Percentiles rank a stretch among this genome's conserved stretches.
These are phyloP conservation scores for Ceratobasidium sp. DNA, from an alignment of 1,284 basidiomycete genomes.

Conservation along the genomic window DNA sequence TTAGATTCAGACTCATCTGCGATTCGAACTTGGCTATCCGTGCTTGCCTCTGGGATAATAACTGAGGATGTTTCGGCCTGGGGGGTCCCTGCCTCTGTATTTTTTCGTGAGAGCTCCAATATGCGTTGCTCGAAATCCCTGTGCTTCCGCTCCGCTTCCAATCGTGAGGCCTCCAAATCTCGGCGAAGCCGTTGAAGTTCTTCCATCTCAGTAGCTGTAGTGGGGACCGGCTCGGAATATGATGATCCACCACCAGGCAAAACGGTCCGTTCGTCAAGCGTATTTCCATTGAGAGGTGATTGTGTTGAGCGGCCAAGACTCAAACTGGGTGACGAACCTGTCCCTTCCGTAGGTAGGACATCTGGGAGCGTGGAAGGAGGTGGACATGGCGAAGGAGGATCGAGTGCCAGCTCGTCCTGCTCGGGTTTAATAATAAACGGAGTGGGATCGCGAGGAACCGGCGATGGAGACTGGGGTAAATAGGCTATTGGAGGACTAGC, in stretches of 20 bases:
- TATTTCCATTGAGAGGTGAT: too few species aligned
- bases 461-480: conserved; percentile 4
- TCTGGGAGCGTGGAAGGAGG: not conserved
- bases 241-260: not conserved
- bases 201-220: not conserved
- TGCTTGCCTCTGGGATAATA: too few species aligned
- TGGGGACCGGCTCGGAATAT: not conserved
- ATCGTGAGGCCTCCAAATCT: conserved; percentile 28
- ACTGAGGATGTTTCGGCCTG: not conserved
- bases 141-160: conserved; percentile 36
- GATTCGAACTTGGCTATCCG: not conserved
- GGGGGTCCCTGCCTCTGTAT: not conserved
- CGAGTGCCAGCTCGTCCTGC: conserved; percentile 9
- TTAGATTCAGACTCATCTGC: conserved; percentile 15
- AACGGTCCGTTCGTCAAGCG: not conserved
- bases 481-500: conserved; percentile 13
- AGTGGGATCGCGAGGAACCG: not conserved
- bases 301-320: not conserved
- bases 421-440: conserved; percentile 11
- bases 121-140: conserved; percentile 30
- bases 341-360: not conserved
- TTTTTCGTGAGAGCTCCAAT: conserved; percentile 19
- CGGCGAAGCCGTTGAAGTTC: conserved; percentile 25
- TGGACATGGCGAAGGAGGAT: conserved; percentile 31
- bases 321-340: not conserved